Conservation (phyloP, 2,329 filamentous ascomycete species). For the Fusarium proliferatum region DNA sequence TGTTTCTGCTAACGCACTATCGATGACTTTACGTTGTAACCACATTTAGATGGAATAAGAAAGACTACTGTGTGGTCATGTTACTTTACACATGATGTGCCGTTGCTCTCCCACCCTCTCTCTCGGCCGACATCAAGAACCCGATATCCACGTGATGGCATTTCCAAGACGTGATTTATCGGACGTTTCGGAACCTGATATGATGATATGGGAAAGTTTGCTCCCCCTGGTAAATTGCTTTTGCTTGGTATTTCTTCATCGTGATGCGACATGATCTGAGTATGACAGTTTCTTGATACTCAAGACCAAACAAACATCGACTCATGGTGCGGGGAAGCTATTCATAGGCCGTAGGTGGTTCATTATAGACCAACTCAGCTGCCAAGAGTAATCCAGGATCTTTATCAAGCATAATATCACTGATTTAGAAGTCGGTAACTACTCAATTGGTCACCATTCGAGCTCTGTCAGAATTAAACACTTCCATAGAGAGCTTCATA, state of each 20-base stretch:
- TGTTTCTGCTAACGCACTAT: not conserved
- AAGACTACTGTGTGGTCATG: constrained; percentile 1
- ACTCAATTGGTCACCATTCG: not conserved
- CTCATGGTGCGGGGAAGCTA: constrained; percentile 27
- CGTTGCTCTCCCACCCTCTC: not conserved
- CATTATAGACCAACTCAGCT: constrained; percentile 7
- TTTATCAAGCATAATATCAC: not conserved
- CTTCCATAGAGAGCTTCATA: constrained; percentile 25
- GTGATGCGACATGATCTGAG: constrained; percentile 38
- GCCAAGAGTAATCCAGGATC: not conserved
- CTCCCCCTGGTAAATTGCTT: not conserved
- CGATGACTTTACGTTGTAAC: not conserved
- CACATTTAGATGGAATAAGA: constrained; percentile 1
- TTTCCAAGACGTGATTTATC: constrained; percentile 23
- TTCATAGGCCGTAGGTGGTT: not conserved
- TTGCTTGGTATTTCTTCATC: not conserved
- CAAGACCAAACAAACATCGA: constrained; percentile 4
- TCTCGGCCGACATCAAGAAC: constrained; percentile 30
- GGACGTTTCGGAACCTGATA: constrained; percentile 32
- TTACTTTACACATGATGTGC: constrained; percentile 3
- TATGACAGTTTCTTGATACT: constrained; percentile 22
- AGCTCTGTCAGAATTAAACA: constrained; percentile 28
- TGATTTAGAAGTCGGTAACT: not conserved
- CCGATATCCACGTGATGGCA: constrained; percentile 31
- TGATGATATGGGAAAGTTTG: constrained; percentile 31